Base-by-base conservation (phyloP, 1,284 basidiomycete genomes). In the Rhodotorula sp. region DNA sequence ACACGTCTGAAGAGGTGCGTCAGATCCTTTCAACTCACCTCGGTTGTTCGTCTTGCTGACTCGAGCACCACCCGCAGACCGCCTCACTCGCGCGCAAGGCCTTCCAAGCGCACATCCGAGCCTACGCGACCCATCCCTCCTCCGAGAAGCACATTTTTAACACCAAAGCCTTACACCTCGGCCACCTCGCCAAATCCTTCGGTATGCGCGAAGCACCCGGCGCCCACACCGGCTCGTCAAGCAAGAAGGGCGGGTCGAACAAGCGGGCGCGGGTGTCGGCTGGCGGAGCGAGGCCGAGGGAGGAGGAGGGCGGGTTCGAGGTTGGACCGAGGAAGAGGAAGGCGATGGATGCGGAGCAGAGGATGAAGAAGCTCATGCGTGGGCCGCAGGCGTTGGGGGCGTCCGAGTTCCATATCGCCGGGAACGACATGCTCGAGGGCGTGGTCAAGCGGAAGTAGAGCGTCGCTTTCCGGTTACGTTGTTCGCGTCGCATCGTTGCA, bases 101-200 rank as follows among this genome's bases (percentile, higher is more conserved):
- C 0, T 99, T 90, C 81, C 83, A 88, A 31, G 96, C 95, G 0
- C 93, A 95, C 79, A 88, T 98, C 81, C 86, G 96, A 65, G 96
- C 96, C 0, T 99, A 99, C 80, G 91, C 96, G 15, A 99, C 96
- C 0, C 96, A 99, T 81, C 94, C 95, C 0, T 86, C 90, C 7
- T 88, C 89, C 70, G 96, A 99, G 80, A 98, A 98, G 77, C 87
- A 91, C 71, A 91, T 96, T 68, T 99, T 99, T 83, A 94, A 97
- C 80, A 88, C 97, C 65, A 89, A 91, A 46, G 87, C 93, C 75
- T 84, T 99, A 15, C 96, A 99, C 79, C 86, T 97, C 52, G 96
- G 96, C 1, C 96, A 99, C 83, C 81, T 99, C 30, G 95, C 96
- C 50, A 99, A 99, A 81, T 87, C 93, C 0, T 99, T 99, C 78